Percentiles rank a stretch among this genome's conserved stretches.
Evolutionary conservation across 2,329 filamentous ascomycete genomes (phyloP).

Genomic region (Fonsecaea erecta): DNA sequence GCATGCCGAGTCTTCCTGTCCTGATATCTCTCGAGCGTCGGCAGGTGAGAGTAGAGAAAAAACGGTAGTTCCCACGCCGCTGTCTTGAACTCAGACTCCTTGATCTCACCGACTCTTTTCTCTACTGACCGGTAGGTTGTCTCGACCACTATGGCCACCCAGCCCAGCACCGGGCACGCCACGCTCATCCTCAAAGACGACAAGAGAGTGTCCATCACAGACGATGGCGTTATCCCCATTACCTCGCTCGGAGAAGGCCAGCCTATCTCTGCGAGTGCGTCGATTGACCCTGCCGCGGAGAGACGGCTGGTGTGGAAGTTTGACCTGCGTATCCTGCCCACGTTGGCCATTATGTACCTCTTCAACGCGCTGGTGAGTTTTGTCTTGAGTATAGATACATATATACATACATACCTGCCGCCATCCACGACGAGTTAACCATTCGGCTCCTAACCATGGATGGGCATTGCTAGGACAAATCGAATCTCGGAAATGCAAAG

Average conservation of each 20-base stretch:
- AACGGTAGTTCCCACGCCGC: no score
- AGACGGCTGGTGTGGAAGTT: slow-evolving; percentile 60
- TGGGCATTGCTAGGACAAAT: slow-evolving; percentile 48
- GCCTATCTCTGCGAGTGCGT: slow-evolving; percentile 25
- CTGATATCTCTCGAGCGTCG: background rate
- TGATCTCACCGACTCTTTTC: no score
- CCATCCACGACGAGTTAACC: no score
- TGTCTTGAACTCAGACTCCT: no score
- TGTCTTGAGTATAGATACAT: no score
- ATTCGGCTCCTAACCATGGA: no score
- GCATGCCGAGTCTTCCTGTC: background rate
- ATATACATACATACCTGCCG: no score
- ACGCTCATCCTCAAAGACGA: slow-evolving; percentile 13
- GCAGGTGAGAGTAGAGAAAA: background rate
- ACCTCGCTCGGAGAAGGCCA: slow-evolving; percentile 5
- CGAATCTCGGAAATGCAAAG: slow-evolving; percentile 62
- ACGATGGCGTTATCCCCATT: slow-evolving; percentile 18
- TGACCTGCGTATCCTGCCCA: slow-evolving; percentile 59
- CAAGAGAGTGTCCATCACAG: slow-evolving; percentile 17
- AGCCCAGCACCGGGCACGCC: background rate
- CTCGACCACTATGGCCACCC: slow-evolving; percentile 9
- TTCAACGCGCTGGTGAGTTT: slow-evolving; percentile 41
- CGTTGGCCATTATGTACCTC: slow-evolving; percentile 65
- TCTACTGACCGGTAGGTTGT: background rate
- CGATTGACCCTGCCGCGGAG: slow-evolving; percentile 54